Base-by-base conservation (phyloP, 129 eudicot genomes). In the Deinandra increscens region DNA sequence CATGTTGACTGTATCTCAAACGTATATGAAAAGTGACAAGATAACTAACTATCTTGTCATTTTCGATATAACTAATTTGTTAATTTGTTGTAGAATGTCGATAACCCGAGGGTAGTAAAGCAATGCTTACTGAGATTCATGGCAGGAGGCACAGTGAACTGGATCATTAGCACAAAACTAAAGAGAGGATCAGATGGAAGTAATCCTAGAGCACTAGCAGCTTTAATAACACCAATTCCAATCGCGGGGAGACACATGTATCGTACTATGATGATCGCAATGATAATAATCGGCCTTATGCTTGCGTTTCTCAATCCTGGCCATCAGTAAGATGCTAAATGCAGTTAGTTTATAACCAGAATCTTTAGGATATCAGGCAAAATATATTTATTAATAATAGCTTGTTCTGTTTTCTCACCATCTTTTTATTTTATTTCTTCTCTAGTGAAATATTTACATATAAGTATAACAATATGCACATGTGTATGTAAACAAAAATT, bases 81-180 rank as follows among this genome's bases (percentile, higher is more conserved):
- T n/a, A n/a, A n/a, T n/a, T 26, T 26, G 31, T 26, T 26, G 31
- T 26, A 26, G 31, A 3, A 26, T 3, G 18, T 66, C n/a, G 29
- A 3, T 9, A 12, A 45, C 23, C 36, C 18, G 38, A 3, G 13
- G 37, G 45, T 48, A 20, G 17, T 34, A 37, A 17, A 45, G 55
- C 10, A 66, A 22, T 33, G 7, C 79, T 83, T 84, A 88, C 98
- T 87, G 5, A 93, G 78, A 64, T 79, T 88, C 95, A 85, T 88
- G 44, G 97, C 99, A 50, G 99, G 99, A 41, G 99, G 99, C n/a
- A 93, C 75, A 19, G 81, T 42, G 64, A 79, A 93, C 73, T 93
- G 99, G 78, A 89, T 70, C 92, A 93, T 75, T 58, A 89, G 83
- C 73, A 93, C 90, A 78, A 84, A 93, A n/a, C 75, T 90, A 76